Base-by-base conservation (phyloP, 176 grass and related monocot genomes). In the Aegilops umbellulata region DNA sequence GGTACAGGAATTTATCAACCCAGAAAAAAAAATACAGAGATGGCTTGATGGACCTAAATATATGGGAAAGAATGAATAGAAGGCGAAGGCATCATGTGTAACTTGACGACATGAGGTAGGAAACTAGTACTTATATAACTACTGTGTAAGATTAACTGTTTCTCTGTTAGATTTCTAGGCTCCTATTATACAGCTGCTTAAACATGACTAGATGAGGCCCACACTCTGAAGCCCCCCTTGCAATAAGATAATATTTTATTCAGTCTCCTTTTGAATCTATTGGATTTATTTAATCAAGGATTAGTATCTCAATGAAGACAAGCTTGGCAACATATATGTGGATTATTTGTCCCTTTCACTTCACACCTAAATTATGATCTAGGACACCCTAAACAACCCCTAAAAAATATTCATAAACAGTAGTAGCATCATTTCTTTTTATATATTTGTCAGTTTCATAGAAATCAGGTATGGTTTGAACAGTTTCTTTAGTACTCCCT, bases 141-240 rank as follows among this genome's bases (percentile, higher is more conserved):
- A 26, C 68, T 74, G 26, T 55, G 77, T 70, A 22, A 47, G 62
- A 49, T 10, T 55, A 51, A 84, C 49, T 27, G n/a, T 17, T 41
- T 70, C 35, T 69, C 5, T 55, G 17, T 81, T 71, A 67, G 25
- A 82, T 78, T 29, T 29, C 24, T 55, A 42, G 16, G 35, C 62
- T 36, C 16, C 22, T 60, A 58, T 2, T 44, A 39, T 51, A 6
- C 20, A 76, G 61, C 68, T 68, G 82, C 82, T 46, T 27, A 80
- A 89, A 89, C 82, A 81, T 20, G 83, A 81, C 88, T 47, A 61
- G 26, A 70, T 13, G 27, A 78, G 73, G 61, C 20, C 4, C 70
- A 16, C 47, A 16, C 29, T 81, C 27, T 76, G 83, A 29, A 61
- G 13, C 16, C 2, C 17, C 70, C 27, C 26, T 77, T 75, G 11